Percentiles rank a stretch among this genome's conserved stretches.
phyloP scores from a whole-genome alignment of 2,329 filamentous ascomycete species.

The Chalaropsis ovoidea region DNA sequence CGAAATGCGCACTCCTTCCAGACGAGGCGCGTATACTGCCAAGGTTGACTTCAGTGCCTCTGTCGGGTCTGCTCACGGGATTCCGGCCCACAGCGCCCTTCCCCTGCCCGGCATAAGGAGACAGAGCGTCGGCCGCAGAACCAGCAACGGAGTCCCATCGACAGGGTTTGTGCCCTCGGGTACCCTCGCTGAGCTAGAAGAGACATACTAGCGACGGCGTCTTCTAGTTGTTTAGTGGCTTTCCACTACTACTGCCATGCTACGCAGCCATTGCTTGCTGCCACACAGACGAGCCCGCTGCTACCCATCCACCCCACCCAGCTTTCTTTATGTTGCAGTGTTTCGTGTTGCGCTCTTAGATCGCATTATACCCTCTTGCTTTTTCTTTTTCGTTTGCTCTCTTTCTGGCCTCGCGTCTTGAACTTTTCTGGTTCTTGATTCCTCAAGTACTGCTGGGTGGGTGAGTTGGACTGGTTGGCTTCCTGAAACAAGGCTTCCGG shows the following conservation, averaged over 20 bases:
- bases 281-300: no score
- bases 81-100: conserved; percentile 36
- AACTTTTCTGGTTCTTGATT: not conserved
- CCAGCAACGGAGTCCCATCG: conserved; percentile 33
- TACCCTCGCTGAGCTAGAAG: conserved; percentile 42
- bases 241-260: not conserved
- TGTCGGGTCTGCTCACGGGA: conserved; percentile 33
- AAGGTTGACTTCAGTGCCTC: conserved; percentile 34
- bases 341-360: conserved; percentile 19
- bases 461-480: not conserved
- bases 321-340: conserved; percentile 17
- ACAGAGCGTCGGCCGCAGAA: conserved; percentile 32
- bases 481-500: not conserved
- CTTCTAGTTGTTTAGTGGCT: conserved; percentile 19
- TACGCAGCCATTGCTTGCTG: no score
- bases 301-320: not conserved
- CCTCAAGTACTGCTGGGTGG: conserved; percentile 2
- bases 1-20: conserved; percentile 44
- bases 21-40: conserved; percentile 44
- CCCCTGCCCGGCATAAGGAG: conserved; percentile 35
- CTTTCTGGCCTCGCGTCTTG: not conserved
- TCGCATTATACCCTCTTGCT: conserved; percentile 21
- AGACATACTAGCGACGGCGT: conserved; percentile 40
- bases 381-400: conserved; percentile 19
- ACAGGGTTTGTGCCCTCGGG: conserved; percentile 19